Evolutionary conservation across 352 stramenopile species (phyloP).

Genomic region (Detonula confervacea): DNA sequence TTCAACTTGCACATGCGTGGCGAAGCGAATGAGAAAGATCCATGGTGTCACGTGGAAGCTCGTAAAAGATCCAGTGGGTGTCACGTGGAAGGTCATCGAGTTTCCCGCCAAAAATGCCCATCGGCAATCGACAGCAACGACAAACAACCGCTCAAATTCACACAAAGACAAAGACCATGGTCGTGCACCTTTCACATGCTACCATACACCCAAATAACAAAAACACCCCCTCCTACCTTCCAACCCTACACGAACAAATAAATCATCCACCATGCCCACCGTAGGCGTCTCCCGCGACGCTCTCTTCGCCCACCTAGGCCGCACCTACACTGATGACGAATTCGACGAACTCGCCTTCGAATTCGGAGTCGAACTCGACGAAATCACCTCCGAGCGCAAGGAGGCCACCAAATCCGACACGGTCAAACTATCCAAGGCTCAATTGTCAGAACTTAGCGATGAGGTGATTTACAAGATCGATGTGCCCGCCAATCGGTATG

Average conservation of each 20-base stretch:
- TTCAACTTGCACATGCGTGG: background rate
- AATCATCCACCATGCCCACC: conserved; percentile 99
- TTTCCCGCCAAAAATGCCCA: no score
- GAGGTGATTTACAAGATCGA: conserved; percentile 99
- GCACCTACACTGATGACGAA: conserved; percentile 97
- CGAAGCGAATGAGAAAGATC: background rate
- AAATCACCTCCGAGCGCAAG: conserved; percentile 89
- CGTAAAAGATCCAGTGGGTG: no score
- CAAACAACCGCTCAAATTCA: background rate
- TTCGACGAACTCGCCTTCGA: conserved; percentile 99
- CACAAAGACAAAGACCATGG: background rate
- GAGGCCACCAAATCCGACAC: conserved; percentile 80
- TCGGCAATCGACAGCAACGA: background rate
- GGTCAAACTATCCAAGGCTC: conserved; percentile 68
- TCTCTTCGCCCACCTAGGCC: conserved; percentile 95
- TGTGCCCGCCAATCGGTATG: conserved; percentile 99
- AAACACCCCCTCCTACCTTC: no score
- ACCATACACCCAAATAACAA: conserved; percentile 2
- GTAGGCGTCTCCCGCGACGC: conserved; percentile 96
- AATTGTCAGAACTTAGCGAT: conserved; percentile 80
- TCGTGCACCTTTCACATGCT: background rate
- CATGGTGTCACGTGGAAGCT: conserved; percentile 8
- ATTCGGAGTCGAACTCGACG: conserved; percentile 99
- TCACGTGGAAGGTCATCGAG: no score
- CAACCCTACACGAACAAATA: no score